These are phyloP conservation scores for Alternaria metachromatica DNA, from an alignment of 2,329 filamentous ascomycete species.

Conservation along the genomic window DNA sequence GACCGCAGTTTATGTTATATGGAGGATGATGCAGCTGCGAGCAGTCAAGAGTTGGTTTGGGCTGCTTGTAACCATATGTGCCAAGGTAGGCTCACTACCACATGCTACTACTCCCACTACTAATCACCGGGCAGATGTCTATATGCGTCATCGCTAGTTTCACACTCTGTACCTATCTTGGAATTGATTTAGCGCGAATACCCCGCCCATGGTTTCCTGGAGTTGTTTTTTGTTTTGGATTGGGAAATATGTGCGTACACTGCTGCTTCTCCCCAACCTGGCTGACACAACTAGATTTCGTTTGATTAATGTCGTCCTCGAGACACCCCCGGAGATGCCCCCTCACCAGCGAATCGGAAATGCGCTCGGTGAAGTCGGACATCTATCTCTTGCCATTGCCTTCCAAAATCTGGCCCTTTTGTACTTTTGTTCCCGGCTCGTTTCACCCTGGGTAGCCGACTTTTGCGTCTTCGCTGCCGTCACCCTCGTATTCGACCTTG, in stretches of 20 bases:
- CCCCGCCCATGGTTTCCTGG: constrained; percentile 77
- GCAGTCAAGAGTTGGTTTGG: constrained; percentile 79
- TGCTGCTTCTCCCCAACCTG: background rate
- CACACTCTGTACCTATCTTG: constrained; percentile 77
- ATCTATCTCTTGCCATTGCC: constrained; percentile 71
- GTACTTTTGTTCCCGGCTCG: constrained; percentile 68
- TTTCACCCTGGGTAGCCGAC: constrained; percentile 73
- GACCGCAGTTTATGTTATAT: constrained; percentile 69
- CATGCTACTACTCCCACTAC: background rate
- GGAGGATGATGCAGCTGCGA: constrained; percentile 71
- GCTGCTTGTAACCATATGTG: constrained; percentile 72
- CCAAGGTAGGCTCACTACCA: constrained; percentile 57
- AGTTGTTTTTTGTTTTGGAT: constrained; percentile 76
- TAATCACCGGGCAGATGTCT: constrained; percentile 55
- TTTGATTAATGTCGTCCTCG: constrained; percentile 77
- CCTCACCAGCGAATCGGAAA: constrained; percentile 74
- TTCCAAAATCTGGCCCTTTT: constrained; percentile 73
- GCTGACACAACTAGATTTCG: constrained; percentile 61
- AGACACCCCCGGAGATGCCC: constrained; percentile 71
- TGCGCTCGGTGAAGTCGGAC: constrained; percentile 75
- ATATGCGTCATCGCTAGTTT: constrained; percentile 80
- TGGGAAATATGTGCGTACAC: constrained; percentile 69
- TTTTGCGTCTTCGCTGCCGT: constrained; percentile 80
- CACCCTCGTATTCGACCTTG: constrained; percentile 77
- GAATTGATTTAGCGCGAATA: constrained; percentile 76